Evolutionary conservation across 2,329 filamentous ascomycete species (phyloP), one percentile per base, ranked within the genome.

Genomic region (Botrytis deweyae): DNA sequence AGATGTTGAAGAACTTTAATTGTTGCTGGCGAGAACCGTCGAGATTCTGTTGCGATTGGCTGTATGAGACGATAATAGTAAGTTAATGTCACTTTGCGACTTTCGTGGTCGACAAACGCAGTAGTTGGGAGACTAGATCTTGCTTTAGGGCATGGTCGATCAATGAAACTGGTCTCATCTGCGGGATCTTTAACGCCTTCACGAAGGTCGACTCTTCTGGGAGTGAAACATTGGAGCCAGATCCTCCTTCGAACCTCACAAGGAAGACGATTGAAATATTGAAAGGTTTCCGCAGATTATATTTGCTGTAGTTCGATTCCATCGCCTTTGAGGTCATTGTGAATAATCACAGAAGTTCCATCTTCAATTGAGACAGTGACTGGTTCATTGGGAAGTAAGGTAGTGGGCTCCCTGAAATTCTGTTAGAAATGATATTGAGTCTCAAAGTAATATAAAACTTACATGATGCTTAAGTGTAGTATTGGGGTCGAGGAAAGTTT

Each of bases 81-180:
- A 29, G 7, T 29, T 4, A 63, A 49, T 25, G 58, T 70, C 20
- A 38, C 18, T 18, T 22, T 12, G 10, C 68, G 68, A 12, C 68
- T 70, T 29, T 70, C 58, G n/a, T 1, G 38, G 14, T 70, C 40
- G 68, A 63, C 68, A 9, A 69, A 69, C 10, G 36, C 49, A 16
- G 66, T 29, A 58, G 18, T 7, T 69, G 66, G 66, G 22, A 69
- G 66, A 38, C 20, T 22, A 33, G 49, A 36, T 52, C 25, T 55
- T n/a, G 66, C 38, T 29, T 12, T 42, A 10, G 22, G 66, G 22
- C 46, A 69, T 29, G 46, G 49, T 40, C 66, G 49, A 33, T 49
- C 36, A 40, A 69, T 42, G n/a, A 69, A 69, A 25, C 33, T 4
- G 1, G 22, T 25, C 8, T 25, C 9, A 38, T 38, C 33, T 62